phyloP scores from a whole-genome alignment of 192 early-diverging fungal genomes.

The Funneliformis geosporum region DNA sequence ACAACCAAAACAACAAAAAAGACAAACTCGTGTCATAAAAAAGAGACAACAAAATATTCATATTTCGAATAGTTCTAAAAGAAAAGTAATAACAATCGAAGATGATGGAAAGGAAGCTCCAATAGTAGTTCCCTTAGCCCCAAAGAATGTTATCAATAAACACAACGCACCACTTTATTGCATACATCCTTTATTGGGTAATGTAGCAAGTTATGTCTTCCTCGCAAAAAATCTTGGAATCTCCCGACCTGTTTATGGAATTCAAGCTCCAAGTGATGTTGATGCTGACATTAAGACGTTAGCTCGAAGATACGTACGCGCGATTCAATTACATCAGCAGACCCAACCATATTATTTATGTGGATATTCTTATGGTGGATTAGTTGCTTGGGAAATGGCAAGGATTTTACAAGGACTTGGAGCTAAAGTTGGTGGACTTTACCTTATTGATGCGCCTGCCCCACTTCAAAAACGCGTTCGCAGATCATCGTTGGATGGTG shows the following conservation, averaged over 20 bases:
- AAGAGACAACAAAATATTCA: not conserved
- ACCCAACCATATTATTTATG: conserved; percentile 26
- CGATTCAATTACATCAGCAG: not conserved
- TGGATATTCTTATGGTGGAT: conserved; percentile 33
- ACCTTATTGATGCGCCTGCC: conserved; percentile 23
- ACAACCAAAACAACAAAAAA: not conserved
- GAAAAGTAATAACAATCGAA: not conserved
- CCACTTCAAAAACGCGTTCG: not conserved
- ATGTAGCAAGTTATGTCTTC: conserved; percentile 27
- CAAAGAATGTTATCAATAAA: not conserved
- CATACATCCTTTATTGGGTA: conserved; percentile 28
- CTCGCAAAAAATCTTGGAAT: conserved; percentile 21
- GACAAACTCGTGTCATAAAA: not conserved
- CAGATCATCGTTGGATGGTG: not conserved
- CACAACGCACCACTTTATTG: conserved; percentile 26
- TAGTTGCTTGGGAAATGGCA: conserved; percentile 32
- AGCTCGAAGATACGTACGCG: not conserved
- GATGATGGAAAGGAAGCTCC: conserved; percentile 16
- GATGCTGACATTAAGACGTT: not conserved
- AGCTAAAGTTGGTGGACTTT: conserved; percentile 23
- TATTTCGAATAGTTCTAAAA: not conserved
- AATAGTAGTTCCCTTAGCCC: conserved; percentile 4
- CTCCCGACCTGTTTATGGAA: conserved; percentile 29
- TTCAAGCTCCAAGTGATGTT: conserved; percentile 21
- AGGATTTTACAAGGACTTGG: conserved; percentile 10